Evolutionary conservation across 2,329 filamentous ascomycete species (phyloP).

Genomic region (Aureobasidium sp.): DNA sequence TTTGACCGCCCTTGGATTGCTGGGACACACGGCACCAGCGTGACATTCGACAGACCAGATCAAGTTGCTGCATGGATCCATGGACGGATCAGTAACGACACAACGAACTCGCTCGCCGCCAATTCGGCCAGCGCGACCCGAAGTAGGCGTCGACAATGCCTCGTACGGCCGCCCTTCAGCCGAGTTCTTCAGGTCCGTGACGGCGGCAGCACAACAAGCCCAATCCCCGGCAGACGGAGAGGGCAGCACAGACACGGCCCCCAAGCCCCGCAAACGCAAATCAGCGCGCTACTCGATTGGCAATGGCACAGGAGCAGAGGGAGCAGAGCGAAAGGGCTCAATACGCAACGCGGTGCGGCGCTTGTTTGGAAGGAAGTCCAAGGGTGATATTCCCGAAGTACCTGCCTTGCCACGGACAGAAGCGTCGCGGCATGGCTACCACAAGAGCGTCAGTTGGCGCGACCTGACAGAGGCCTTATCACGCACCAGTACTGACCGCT

Average conservation of each 20-base stretch:
- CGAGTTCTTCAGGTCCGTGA: not conserved
- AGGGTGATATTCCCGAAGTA: conserved; percentile 16
- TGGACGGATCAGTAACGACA: conserved; percentile 8
- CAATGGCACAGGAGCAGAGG: not conserved
- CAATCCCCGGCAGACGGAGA: not conserved
- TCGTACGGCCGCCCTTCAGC: not conserved
- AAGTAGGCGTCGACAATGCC: not conserved
- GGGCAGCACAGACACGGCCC: not conserved
- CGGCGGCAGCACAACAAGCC: not conserved
- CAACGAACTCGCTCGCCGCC: conserved; percentile 5
- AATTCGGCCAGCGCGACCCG: conserved; percentile 4
- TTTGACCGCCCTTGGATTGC: not conserved
- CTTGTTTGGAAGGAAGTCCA: conserved; percentile 28
- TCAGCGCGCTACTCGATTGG: conserved; percentile 3
- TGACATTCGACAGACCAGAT: not conserved
- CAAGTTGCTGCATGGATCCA: not conserved
- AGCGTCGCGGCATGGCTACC: conserved; percentile 24
- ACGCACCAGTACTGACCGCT: not conserved
- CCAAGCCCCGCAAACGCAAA: not conserved
- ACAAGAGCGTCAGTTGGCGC: conserved; percentile 20
- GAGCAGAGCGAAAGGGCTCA: conserved; percentile 22
- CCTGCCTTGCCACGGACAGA: conserved; percentile 7
- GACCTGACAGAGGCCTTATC: not conserved
- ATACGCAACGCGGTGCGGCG: conserved; percentile 28
- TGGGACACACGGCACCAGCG: not conserved